Evolutionary conservation across 2,329 filamentous ascomycete species (phyloP), one percentile per base, ranked within the genome.

Genomic region (Fusarium sp.): DNA sequence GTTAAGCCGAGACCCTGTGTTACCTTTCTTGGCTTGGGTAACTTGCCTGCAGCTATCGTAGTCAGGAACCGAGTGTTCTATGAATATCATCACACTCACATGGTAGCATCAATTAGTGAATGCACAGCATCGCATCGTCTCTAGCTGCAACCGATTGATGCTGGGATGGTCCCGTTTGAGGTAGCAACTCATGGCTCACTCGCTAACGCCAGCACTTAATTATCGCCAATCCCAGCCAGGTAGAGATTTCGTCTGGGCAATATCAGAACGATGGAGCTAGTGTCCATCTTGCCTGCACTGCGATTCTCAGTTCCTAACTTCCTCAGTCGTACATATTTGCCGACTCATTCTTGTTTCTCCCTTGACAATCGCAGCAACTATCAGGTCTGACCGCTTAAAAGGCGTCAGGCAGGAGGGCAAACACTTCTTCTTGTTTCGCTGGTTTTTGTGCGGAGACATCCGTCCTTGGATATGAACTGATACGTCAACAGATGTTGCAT

Each of bases 321-420:
- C 42, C 34, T 45, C 54, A 60, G 17, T 20, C 28, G 44, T 26
- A 28, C 30, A 58, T 22, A 36, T 47, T 47, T 51, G 56, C 39
- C 50, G 12, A n/a, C 36, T 28, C 24, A 47, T 42, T 41, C 34
- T 51, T 62, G 54, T 45, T 57, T 58, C 45, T 55, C 55, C 52
- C 64, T 72, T 74, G 75, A 75, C 66, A 67, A 74, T 70, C 58
- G 57, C 48, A 58, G 64, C 66, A 56, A 47, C 44, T 68, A 68
- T 78, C 66, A 70, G 77, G 77, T 76, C 77, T 79, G 77, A 79
- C 77, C 77, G 77, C 77, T 58, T 59, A 48, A 42, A 60, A 45
- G 52, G 52, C 42, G 69, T 68, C 70, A 62, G 67, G 61, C 51
- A 45, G 61, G 62, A 65, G 61, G 44, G 47, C 54, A 55, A 68